Percentiles rank a stretch among this genome's conserved stretches.
phyloP scores from a whole-genome alignment of 495 filamentous ascomycete genomes.

The Cercophora samala region DNA sequence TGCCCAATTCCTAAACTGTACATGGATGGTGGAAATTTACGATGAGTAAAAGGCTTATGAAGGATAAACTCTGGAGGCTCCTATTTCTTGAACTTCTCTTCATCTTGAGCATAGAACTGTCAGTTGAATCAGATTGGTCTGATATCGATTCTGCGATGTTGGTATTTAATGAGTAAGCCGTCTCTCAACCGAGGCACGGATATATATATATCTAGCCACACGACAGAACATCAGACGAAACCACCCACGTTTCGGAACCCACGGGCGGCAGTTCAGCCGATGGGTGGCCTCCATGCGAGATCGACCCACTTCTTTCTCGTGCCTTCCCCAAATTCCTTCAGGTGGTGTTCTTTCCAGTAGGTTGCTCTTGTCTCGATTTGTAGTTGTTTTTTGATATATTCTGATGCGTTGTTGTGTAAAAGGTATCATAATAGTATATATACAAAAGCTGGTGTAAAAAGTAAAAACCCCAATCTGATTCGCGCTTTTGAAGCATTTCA shows the following conservation, averaged over 20 bases:
- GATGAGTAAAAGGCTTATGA: too few species aligned
- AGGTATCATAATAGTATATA: neutral
- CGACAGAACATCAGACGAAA: neutral
- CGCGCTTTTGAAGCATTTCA: neutral
- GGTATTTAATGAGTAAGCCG: neutral
- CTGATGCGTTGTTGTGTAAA: neutral
- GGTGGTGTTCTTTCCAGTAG: neutral
- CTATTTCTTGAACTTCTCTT: too few species aligned
- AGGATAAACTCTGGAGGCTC: too few species aligned
- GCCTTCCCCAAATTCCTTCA: neutral
- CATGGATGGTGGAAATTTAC: too few species aligned
- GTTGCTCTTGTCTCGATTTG: neutral
- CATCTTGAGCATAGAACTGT: too few species aligned
- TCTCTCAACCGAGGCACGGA: neutral
- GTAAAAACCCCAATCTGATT: slow-evolving; percentile 1
- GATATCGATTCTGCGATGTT: too few species aligned
- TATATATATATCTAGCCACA: neutral
- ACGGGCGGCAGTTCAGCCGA: neutral
- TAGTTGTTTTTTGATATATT: neutral
- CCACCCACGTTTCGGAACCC: neutral
- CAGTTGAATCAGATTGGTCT: too few species aligned
- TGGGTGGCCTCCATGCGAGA: neutral
- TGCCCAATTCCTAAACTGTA: too few species aligned
- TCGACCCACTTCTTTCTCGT: neutral
- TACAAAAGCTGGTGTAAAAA: neutral